Percentiles rank a stretch among this genome's conserved stretches.
These are phyloP conservation scores for Aphanoascus verrucosus DNA, from an alignment of 2,329 filamentous ascomycete species.

Conservation along the genomic window DNA sequence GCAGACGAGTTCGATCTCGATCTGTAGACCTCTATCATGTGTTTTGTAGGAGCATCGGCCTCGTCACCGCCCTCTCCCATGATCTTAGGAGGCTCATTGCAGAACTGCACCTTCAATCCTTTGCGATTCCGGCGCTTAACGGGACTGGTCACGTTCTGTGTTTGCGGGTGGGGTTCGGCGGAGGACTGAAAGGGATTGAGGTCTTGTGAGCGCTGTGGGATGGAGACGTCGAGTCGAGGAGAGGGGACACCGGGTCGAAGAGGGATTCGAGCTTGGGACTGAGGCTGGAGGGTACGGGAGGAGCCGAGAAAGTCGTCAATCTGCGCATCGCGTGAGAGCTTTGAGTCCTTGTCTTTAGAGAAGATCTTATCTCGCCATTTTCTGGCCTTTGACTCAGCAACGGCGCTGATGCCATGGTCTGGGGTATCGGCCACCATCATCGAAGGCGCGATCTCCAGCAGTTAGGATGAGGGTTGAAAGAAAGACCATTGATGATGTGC, in stretches of 20 bases:
- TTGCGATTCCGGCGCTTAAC: conserved; percentile 43
- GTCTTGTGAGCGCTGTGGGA: conserved; percentile 26
- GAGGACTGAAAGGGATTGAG: conserved; percentile 21
- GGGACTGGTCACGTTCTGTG: conserved; percentile 20
- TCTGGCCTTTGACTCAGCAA: conserved; percentile 14
- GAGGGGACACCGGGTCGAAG: conserved; percentile 20
- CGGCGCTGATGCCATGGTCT: conserved; percentile 12
- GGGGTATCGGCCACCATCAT: conserved; percentile 15
- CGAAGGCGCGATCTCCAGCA: background rate
- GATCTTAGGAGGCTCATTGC: conserved; percentile 59
- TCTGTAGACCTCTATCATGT: conserved; percentile 41
- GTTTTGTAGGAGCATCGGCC: conserved; percentile 57
- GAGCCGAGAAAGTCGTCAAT: conserved; percentile 50
- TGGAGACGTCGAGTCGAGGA: conserved; percentile 28
- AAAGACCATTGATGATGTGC: conserved; percentile 6
- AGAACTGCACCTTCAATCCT: conserved; percentile 64
- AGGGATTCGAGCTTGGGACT: conserved; percentile 9
- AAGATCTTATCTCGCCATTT: conserved; percentile 45
- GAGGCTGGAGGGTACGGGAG: conserved; percentile 15
- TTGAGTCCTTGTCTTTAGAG: conserved; percentile 31
- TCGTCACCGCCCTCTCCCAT: conserved; percentile 92
- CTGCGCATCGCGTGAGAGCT: conserved; percentile 32
- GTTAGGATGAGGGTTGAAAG: background rate
- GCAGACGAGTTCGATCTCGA: conserved; percentile 15
- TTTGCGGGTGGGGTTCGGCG: conserved; percentile 14